phyloP scores from a whole-genome alignment of 2,329 filamentous ascomycete species.

The Fusarium coffeatum region DNA sequence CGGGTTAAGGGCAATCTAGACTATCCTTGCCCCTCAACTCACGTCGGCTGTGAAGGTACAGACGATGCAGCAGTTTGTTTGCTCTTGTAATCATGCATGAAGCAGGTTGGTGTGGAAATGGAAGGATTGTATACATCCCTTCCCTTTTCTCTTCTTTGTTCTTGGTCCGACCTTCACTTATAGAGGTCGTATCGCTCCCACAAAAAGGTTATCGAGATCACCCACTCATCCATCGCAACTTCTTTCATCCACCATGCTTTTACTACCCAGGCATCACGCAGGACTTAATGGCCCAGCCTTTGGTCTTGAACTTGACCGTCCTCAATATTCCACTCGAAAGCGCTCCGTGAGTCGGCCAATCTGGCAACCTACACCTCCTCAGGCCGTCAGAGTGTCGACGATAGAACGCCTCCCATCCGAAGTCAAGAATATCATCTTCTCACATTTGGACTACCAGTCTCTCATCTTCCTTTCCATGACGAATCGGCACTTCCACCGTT shows the following conservation, averaged over 20 bases:
- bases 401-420: constrained; percentile 52
- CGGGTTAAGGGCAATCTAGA: constrained; percentile 33
- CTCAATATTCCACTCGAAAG: constrained; percentile 15
- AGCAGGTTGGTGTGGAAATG: constrained; percentile 2
- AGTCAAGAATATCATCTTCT: constrained; percentile 51
- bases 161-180: constrained; percentile 33
- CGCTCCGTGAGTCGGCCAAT: constrained; percentile 20
- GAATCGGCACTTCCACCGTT: constrained; percentile 51
- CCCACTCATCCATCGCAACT: constrained; percentile 3
- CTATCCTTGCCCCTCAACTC: constrained; percentile 31
- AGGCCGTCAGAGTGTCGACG: constrained; percentile 38
- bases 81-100: constrained; percentile 30
- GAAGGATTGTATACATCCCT: constrained; percentile 7
- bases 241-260: constrained; percentile 44
- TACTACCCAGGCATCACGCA: constrained; percentile 43
- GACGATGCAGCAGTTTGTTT: constrained; percentile 28
- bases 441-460: constrained; percentile 55
- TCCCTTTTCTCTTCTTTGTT: background rate
- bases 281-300: constrained; percentile 20
- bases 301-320: constrained; percentile 29
- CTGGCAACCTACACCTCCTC: constrained; percentile 20
- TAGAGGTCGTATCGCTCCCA: constrained; percentile 40
- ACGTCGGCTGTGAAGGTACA: constrained; percentile 19
- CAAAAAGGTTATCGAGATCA: constrained; percentile 45
- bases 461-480: constrained; percentile 54